These are phyloP conservation scores for Russula virescens DNA, from an alignment of 768 basidiomycete genomes.

Conservation along the genomic window DNA sequence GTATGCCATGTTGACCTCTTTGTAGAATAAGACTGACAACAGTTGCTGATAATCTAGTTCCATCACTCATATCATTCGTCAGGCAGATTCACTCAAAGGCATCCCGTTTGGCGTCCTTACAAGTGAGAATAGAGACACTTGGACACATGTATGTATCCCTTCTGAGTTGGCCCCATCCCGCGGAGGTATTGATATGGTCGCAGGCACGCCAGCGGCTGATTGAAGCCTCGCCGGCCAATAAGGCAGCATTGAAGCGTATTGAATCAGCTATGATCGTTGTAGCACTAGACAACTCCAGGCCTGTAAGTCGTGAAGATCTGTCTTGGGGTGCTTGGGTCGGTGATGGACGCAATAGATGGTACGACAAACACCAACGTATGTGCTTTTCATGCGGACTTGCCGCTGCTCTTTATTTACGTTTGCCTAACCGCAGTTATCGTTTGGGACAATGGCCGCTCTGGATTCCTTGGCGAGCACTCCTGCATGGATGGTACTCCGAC, in stretches of 20 bases:
- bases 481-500: slow-evolving; percentile 96
- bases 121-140: slow-evolving; percentile 81
- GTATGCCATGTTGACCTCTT: slow-evolving; percentile 32
- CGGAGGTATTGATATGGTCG: not conserved
- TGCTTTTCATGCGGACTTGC: slow-evolving; percentile 13
- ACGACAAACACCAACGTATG: slow-evolving; percentile 93
- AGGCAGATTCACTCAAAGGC: slow-evolving; percentile 45
- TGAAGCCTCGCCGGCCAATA: slow-evolving; percentile 59
- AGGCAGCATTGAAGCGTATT: slow-evolving; percentile 63
- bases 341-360: slow-evolving; percentile 86
- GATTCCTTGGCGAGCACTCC: slow-evolving; percentile 85
- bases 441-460: slow-evolving; percentile 90
- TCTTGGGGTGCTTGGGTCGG: slow-evolving; percentile 87
- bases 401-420: not conserved
- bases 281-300: slow-evolving; percentile 76
- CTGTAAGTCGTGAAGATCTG: slow-evolving; percentile 74
- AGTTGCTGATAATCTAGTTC: slow-evolving; percentile 38
- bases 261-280: slow-evolving; percentile 88
- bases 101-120: slow-evolving; percentile 73
- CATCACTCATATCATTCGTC: slow-evolving; percentile 61
- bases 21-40: not conserved
- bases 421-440: slow-evolving; percentile 65
- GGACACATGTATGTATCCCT: slow-evolving; percentile 61
- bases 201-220: slow-evolving; percentile 59
- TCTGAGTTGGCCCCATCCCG: slow-evolving; percentile 15